Conservation (phyloP, 352 stramenopile genomes). For the Phytophthora niederhauseri region DNA sequence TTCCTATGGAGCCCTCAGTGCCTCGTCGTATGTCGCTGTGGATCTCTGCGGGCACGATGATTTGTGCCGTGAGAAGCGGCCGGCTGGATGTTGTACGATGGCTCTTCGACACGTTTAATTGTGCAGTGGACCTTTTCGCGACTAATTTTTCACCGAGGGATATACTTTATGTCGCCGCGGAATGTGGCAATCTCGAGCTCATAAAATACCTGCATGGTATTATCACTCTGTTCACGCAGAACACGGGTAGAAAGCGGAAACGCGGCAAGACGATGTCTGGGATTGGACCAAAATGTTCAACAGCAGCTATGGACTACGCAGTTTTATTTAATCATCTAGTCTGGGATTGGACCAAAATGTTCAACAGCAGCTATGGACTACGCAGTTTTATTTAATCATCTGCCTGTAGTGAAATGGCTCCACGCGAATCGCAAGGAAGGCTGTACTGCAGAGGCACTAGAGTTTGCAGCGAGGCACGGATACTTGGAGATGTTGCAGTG, state of each 20-base stretch:
- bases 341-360: background rate
- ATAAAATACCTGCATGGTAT: background rate
- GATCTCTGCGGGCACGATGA: background rate
- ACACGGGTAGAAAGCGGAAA: background rate
- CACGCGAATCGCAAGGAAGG: background rate
- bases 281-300: background rate
- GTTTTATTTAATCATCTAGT: background rate
- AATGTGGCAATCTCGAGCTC: background rate
- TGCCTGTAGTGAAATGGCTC: background rate
- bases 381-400: background rate
- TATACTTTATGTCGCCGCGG: background rate
- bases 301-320: background rate
- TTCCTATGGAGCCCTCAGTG: background rate
- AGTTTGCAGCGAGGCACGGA: background rate
- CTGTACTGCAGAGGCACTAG: background rate
- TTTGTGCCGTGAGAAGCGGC: background rate
- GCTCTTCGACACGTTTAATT: background rate
- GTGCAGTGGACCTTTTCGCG: background rate
- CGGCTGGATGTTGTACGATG: background rate
- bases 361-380: background rate
- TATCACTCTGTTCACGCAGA: background rate
- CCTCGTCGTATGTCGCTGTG: background rate
- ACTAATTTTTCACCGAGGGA: background rate
- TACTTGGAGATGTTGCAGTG: background rate
- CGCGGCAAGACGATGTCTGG: background rate